Percentiles rank a stretch among this genome's conserved stretches.
Evolutionary conservation across 1,284 basidiomycete species (phyloP).

Genomic region (Schizophyllum amplum): DNA sequence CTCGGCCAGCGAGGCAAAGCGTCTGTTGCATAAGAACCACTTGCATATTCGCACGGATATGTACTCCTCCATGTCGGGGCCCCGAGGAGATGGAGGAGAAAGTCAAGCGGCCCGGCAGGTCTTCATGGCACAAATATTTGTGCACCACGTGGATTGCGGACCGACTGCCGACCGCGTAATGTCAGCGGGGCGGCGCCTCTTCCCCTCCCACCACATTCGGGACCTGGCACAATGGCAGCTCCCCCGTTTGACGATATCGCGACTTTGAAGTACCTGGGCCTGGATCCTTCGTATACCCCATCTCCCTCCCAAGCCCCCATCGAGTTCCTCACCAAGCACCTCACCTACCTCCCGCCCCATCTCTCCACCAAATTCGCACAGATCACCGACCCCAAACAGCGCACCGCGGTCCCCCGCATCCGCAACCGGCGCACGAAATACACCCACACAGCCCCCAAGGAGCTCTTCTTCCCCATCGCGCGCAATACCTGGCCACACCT

Average conservation of each 20-base stretch:
- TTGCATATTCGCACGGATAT: constrained; percentile 36
- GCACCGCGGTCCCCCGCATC: constrained; percentile 51
- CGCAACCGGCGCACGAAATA: constrained; percentile 65
- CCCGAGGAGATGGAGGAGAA: neutral
- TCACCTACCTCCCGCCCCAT: constrained; percentile 61
- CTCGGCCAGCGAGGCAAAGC: constrained; percentile 27
- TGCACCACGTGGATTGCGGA: neutral
- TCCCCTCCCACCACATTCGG: neutral
- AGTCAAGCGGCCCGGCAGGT: constrained; percentile 5
- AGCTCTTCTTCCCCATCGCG: constrained; percentile 44
- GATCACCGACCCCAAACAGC: constrained; percentile 58
- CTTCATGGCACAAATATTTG: neutral
- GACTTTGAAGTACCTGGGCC: constrained; percentile 54
- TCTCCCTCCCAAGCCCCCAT: constrained; percentile 52
- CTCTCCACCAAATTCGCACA: constrained; percentile 48
- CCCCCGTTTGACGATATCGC: constrained; percentile 29
- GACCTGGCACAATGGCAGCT: neutral
- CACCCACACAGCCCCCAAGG: constrained; percentile 40
- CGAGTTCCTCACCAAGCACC: constrained; percentile 50
- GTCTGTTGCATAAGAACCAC: constrained; percentile 32
- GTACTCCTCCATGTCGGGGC: constrained; percentile 5
- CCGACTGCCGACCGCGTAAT: neutral
- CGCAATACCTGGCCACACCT: constrained; percentile 53
- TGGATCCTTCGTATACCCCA: constrained; percentile 48
- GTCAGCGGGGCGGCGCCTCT: neutral